Percentiles rank a stretch among this genome's conserved stretches.
These are phyloP conservation scores for Camellia lanceoleosa DNA, from an alignment of 148 eudicot species.

Conservation along the genomic window DNA sequence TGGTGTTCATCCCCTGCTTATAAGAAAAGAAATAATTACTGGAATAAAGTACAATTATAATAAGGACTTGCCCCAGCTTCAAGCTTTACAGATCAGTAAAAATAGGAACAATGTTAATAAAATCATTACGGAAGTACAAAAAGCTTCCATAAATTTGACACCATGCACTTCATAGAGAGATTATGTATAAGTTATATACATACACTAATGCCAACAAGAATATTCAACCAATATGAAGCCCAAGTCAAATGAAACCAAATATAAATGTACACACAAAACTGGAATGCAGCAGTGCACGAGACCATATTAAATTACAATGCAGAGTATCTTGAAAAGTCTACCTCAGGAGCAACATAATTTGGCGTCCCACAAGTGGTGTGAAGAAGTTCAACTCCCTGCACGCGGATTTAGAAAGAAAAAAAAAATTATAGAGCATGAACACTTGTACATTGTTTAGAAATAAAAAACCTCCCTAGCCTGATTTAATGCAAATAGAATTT, in stretches of 20 bases:
- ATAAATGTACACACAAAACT: neutral
- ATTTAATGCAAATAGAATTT: constrained; percentile 1
- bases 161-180: neutral
- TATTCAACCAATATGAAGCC: constrained; percentile 1
- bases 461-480: neutral
- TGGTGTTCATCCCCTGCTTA: neutral
- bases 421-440: neutral
- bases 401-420: constrained; percentile 19
- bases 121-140: neutral
- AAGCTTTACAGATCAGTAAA: neutral
- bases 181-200: neutral
- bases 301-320: neutral
- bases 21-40: neutral
- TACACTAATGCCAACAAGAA: neutral
- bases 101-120: neutral
- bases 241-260: neutral
- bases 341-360: constrained; percentile 98
- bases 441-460: neutral
- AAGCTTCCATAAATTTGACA: neutral
- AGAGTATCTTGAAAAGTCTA: constrained; percentile 20
- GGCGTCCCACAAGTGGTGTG: constrained; percentile 98
- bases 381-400: constrained; percentile 91
- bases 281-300: neutral
- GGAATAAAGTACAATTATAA: neutral
- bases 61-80: neutral